Conservation (phyloP, 441 rosid species). For the Metrosideros polymorpha region DNA sequence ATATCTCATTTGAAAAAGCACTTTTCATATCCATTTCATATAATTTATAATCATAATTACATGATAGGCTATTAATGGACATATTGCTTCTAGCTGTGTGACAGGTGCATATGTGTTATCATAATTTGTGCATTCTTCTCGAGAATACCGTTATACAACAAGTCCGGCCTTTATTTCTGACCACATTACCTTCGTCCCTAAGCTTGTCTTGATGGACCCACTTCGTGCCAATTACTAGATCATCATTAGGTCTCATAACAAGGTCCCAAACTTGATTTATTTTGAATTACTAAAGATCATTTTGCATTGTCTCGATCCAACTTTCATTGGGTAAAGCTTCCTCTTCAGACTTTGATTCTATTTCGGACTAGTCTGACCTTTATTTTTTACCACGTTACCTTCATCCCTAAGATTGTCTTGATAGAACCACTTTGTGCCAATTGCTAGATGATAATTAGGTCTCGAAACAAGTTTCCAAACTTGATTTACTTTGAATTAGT, state of each 20-base stretch:
- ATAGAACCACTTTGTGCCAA: not conserved
- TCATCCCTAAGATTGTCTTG: not conserved
- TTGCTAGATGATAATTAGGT: not conserved
- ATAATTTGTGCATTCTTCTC: not conserved
- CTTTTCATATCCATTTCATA: not conserved
- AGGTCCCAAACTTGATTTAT: no score
- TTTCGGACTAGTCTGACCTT: not conserved
- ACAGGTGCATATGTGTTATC: not conserved
- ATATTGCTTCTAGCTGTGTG: not conserved
- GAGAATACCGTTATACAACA: not conserved
- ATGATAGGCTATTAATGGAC: not conserved
- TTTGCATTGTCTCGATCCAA: no score
- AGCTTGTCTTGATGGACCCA: not conserved
- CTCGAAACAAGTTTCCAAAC: not conserved
- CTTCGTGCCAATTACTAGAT: not conserved
- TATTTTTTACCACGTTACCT: not conserved
- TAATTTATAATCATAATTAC: not conserved
- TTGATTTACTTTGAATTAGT: not conserved
- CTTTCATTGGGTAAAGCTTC: no score
- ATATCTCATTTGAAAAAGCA: not conserved
- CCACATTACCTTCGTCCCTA: not conserved
- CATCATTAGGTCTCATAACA: no score
- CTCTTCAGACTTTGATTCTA: no score
- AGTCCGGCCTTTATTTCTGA: not conserved
- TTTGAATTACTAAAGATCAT: no score